These are phyloP conservation scores for Strobilomyces dryophilus DNA, from an alignment of 768 basidiomycete genomes.

Conservation along the genomic window DNA sequence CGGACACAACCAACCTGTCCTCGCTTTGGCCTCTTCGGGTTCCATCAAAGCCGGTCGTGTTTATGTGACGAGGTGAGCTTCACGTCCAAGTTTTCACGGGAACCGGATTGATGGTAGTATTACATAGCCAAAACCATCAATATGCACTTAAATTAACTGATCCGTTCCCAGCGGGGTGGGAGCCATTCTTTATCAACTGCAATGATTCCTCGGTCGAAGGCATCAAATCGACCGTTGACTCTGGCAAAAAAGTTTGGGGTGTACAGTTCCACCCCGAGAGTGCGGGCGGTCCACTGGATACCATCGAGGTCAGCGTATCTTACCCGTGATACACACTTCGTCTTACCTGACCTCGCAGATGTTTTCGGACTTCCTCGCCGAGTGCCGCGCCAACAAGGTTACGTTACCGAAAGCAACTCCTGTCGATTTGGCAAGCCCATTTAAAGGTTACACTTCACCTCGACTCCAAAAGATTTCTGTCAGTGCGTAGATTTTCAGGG, in stretches of 20 bases:
- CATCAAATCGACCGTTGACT: slow-evolving; percentile 89
- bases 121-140: slow-evolving; percentile 87
- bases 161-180: slow-evolving; percentile 95
- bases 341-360: slow-evolving; percentile 46
- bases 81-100: not conserved
- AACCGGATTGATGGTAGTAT: slow-evolving; percentile 3
- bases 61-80: slow-evolving; percentile 82
- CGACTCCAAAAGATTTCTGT: slow-evolving; percentile 25
- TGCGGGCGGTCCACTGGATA: slow-evolving; percentile 96
- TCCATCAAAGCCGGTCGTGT: slow-evolving; percentile 95
- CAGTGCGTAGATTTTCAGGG: slow-evolving; percentile 20
- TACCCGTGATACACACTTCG: not conserved
- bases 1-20: slow-evolving; percentile 97
- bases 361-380: slow-evolving; percentile 88
- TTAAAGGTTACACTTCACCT: slow-evolving; percentile 19
- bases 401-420: slow-evolving; percentile 22
- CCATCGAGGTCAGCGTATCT: slow-evolving; percentile 72
- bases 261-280: slow-evolving; percentile 99
- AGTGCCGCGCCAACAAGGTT: slow-evolving; percentile 64
- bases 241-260: slow-evolving; percentile 92
- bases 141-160: slow-evolving; percentile 94
- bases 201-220: slow-evolving; percentile 99
- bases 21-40: slow-evolving; percentile 90
- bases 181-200: slow-evolving; percentile 99
- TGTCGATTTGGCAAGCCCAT: slow-evolving; percentile 7